Evolutionary conservation across 176 grass and related monocot genomes (phyloP), one percentile per base, ranked within the genome.

Genomic region (Zizania latifolia): DNA sequence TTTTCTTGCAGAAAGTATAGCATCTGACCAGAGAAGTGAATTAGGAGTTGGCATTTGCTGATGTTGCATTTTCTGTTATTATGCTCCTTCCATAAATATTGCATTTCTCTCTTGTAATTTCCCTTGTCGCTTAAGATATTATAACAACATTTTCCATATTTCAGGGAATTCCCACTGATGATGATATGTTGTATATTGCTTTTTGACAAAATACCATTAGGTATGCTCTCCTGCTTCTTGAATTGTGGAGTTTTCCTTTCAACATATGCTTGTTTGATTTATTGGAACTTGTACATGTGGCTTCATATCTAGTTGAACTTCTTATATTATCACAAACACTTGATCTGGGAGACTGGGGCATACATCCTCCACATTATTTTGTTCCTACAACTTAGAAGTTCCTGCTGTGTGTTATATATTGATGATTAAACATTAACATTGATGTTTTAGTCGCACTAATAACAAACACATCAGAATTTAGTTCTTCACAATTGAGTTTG

Each of bases 141-240:
- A 3, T 40, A 56, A 62, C n/a, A 11, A 30, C 0, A 56, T n/a
- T 64, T 46, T 51, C 34, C 69, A 38, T 27, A 59, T 53, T 74
- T 41, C 50, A 89, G 77, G 72, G 61, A 71, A 81, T 76, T 81
- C 72, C 27, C 14, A 50, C 71, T 68, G 87, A 85, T 12, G 64
- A 84, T 61, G 86, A 65, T 48, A 32, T n/a, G 31, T 35, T 85
- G 43, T 85, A 78, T 78, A 38, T 65, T 74, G 58, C 50, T 10
- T 71, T 89, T 85, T 60, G 60, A 78, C 17, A 65, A 82, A 70
- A 63, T 88, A 6, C 57, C 45, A 51, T 48, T 35, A 75, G 81
- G 70, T 81, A 65, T 37, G 54, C 26, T 54, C 39, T 61, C 26
- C 46, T 32, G 3, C 53, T 81, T 55, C 11, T 38, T 19, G 36